phyloP scores from a whole-genome alignment of 768 basidiomycete species.

The Termitomyces sp. region DNA sequence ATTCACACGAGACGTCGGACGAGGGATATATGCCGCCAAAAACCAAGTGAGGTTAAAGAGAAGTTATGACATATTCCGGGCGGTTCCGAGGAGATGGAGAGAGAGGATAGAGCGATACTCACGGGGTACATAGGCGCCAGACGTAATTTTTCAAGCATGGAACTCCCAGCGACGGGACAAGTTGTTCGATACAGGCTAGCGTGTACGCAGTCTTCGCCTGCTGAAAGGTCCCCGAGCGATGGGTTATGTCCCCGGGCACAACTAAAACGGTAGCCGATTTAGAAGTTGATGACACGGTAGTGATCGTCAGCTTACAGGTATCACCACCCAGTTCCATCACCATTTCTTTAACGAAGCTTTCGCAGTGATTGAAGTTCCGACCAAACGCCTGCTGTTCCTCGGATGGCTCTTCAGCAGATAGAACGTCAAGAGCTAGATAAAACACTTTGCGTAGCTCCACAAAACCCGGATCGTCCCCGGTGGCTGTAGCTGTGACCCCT shows the following conservation, averaged over 20 bases:
- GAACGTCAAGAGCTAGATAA: slow-evolving; percentile 74
- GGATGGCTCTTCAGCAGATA: slow-evolving; percentile 34
- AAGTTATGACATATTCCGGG: neutral
- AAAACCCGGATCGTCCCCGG: slow-evolving; percentile 48
- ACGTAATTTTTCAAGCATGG: slow-evolving; percentile 51
- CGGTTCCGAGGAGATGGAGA: slow-evolving; percentile 6
- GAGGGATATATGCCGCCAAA: neutral
- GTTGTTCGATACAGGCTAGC: slow-evolving; percentile 74
- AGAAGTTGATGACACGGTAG: neutral
- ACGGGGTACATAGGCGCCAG: slow-evolving; percentile 66
- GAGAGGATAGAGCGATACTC: slow-evolving; percentile 23
- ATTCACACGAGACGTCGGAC: neutral
- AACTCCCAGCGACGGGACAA: slow-evolving; percentile 58
- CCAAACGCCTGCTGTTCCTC: slow-evolving; percentile 17
- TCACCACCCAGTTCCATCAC: slow-evolving; percentile 7
- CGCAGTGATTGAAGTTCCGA: slow-evolving; percentile 27
- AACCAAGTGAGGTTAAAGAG: neutral
- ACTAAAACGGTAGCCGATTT: slow-evolving; percentile 4
- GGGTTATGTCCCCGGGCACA: neutral
- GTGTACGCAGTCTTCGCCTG: slow-evolving; percentile 57
- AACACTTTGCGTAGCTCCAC: slow-evolving; percentile 70
- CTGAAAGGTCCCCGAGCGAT: slow-evolving; percentile 1
- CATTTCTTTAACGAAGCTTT: slow-evolving; percentile 27
- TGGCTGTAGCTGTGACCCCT: slow-evolving; percentile 52
- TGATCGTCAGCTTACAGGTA: slow-evolving; percentile 7